These are phyloP conservation scores for Carex pumila DNA, from an alignment of 176 grass and related monocot species.

Conservation along the genomic window DNA sequence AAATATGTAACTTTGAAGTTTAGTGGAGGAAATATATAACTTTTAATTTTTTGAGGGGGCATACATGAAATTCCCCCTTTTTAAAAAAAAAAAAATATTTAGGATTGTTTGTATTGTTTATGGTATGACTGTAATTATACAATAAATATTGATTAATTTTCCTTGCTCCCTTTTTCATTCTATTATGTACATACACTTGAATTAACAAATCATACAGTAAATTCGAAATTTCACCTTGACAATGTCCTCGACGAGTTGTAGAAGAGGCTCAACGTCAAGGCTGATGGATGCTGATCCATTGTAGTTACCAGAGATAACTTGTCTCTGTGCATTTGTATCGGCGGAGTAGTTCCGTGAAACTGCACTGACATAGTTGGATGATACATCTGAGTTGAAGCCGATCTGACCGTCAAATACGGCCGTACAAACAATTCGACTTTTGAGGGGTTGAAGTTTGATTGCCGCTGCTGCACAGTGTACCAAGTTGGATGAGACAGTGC, in stretches of 20 bases:
- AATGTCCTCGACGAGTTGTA: not conserved
- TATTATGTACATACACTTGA: no score
- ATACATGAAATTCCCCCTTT: no score
- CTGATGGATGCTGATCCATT: slow-evolving; percentile 4
- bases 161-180: not conserved
- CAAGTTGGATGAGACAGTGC: not conserved
- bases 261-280: not conserved
- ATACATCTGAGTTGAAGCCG: not conserved
- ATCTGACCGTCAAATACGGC: not conserved
- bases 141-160: not conserved
- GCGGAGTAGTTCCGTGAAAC: not conserved
- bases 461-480: not conserved
- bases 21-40: no score
- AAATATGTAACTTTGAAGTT: no score
- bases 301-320: not conserved
- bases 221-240: not conserved
- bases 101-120: not conserved
- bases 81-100: no score
- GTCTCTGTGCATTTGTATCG: not conserved
- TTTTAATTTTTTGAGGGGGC: no score
- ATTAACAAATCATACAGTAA: not conserved
- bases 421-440: not conserved
- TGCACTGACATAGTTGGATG: not conserved
- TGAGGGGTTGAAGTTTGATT: not conserved
- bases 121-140: not conserved